Evolutionary conservation across 2,329 filamentous ascomycete species (phyloP).

Genomic region (Pyricularia sp.): DNA sequence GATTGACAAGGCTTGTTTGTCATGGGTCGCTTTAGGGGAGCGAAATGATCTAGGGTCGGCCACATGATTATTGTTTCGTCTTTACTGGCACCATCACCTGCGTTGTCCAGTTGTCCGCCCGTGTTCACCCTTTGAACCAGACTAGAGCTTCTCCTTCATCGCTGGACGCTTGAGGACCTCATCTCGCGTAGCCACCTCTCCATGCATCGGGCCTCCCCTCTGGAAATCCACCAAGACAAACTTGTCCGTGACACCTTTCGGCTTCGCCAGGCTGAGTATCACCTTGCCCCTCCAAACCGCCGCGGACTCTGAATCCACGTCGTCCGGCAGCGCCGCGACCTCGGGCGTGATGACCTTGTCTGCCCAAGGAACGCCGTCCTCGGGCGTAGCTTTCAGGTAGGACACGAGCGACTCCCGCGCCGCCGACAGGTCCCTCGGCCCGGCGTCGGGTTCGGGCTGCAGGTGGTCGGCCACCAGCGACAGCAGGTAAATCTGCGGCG

Average conservation of each 20-base stretch:
- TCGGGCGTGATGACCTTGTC: constrained; percentile 54
- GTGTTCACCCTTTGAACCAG: not conserved
- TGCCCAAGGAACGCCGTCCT: constrained; percentile 36
- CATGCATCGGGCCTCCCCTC: constrained; percentile 38
- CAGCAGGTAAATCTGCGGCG: constrained; percentile 76
- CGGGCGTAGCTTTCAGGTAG: constrained; percentile 8
- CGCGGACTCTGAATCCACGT: constrained; percentile 22
- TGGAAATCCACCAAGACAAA: constrained; percentile 47
- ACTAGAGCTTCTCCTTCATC: constrained; percentile 21
- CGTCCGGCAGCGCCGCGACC: constrained; percentile 8
- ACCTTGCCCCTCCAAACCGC: constrained; percentile 34
- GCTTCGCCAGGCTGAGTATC: constrained; percentile 48
- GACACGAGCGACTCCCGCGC: constrained; percentile 11
- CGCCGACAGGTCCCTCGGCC: constrained; percentile 13
- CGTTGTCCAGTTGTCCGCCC: not conserved
- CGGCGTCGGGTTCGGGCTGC: constrained; percentile 5
- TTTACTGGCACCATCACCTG: not conserved
- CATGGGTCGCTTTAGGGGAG: not conserved
- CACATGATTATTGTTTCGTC: not conserved
- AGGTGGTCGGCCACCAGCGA: constrained; percentile 47
- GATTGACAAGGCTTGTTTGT: constrained; percentile 1
- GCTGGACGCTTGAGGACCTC: constrained; percentile 25
- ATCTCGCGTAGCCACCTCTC: constrained; percentile 41
- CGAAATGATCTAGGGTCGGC: not conserved
- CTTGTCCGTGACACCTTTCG: constrained; percentile 51